A percentile compares a stretch with the other conserved stretches of the same genome.
phyloP scores from a whole-genome alignment of 352 stramenopile species.

The Globisporangium cylindrosporum region DNA sequence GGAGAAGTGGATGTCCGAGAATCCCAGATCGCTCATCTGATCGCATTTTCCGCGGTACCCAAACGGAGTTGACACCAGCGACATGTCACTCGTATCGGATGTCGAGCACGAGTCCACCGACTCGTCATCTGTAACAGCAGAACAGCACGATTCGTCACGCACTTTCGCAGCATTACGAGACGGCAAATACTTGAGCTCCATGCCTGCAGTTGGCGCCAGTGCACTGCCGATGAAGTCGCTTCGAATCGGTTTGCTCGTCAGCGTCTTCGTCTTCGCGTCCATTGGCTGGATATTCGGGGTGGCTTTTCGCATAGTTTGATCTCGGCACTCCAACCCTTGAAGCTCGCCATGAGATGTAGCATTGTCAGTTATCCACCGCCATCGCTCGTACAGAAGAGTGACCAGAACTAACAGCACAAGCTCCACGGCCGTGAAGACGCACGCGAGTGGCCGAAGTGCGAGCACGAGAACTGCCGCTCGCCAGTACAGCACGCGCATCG shows the following conservation, averaged over 20 bases:
- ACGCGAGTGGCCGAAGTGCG: constrained; percentile 15
- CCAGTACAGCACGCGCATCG: constrained; percentile 3
- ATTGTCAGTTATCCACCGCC: neutral
- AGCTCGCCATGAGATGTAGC: neutral
- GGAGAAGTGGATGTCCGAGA: constrained; percentile 13
- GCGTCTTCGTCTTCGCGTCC: neutral
- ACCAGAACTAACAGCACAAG: constrained; percentile 23
- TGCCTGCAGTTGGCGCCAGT: constrained; percentile 4
- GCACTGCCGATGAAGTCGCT: neutral
- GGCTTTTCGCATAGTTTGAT: neutral
- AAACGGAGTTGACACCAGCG: neutral
- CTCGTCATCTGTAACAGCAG: constrained; percentile 7
- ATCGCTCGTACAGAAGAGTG: constrained; percentile 11
- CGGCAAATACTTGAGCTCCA: neutral
- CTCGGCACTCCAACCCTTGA: neutral
- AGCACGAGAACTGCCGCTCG: constrained; percentile 6
- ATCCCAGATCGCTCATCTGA: neutral
- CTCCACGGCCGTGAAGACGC: constrained; percentile 18
- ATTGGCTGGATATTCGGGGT: neutral
- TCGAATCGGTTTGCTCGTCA: neutral
- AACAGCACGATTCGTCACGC: constrained; percentile 9
- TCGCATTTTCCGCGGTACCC: neutral
- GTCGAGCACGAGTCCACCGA: constrained; percentile 15
- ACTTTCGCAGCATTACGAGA: neutral
- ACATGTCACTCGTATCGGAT: constrained; percentile 11